These are phyloP conservation scores for Septoria linicola DNA, from an alignment of 2,329 filamentous ascomycete species.

Conservation along the genomic window DNA sequence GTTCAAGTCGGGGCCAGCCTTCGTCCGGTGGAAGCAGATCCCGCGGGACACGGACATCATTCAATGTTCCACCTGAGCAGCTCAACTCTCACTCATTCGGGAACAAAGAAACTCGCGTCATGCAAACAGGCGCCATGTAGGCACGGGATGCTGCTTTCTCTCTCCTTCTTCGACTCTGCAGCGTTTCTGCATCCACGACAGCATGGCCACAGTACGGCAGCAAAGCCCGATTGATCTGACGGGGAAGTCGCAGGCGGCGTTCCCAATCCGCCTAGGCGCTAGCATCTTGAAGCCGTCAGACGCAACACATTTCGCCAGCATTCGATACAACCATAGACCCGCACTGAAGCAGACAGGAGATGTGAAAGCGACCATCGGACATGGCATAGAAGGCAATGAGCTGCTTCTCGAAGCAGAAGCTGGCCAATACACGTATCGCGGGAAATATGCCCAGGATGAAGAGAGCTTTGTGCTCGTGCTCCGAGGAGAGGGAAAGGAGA, in stretches of 20 bases:
- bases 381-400: constrained; percentile 25
- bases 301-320: constrained; percentile 23
- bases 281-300: constrained; percentile 29
- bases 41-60: no score
- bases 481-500: constrained; percentile 28
- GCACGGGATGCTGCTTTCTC: neutral
- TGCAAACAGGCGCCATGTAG: constrained; percentile 3
- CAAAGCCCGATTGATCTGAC: constrained; percentile 30
- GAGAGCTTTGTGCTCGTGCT: constrained; percentile 65
- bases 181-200: constrained; percentile 1
- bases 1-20: no score
- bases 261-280: constrained; percentile 33
- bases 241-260: constrained; percentile 27
- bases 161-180: neutral
- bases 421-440: constrained; percentile 42
- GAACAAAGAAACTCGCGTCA: constrained; percentile 8
- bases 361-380: constrained; percentile 27
- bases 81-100: neutral
- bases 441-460: constrained; percentile 50
- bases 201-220: constrained; percentile 28
- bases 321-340: constrained; percentile 49
- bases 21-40: no score
- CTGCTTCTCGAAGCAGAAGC: constrained; percentile 31
- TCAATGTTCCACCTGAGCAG: no score
- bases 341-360: constrained; percentile 29